Evolutionary conservation across 805 yeast genomes (phyloP), one percentile per base, ranked within the genome.

Genomic region (Metschnikowia kofuensis): DNA sequence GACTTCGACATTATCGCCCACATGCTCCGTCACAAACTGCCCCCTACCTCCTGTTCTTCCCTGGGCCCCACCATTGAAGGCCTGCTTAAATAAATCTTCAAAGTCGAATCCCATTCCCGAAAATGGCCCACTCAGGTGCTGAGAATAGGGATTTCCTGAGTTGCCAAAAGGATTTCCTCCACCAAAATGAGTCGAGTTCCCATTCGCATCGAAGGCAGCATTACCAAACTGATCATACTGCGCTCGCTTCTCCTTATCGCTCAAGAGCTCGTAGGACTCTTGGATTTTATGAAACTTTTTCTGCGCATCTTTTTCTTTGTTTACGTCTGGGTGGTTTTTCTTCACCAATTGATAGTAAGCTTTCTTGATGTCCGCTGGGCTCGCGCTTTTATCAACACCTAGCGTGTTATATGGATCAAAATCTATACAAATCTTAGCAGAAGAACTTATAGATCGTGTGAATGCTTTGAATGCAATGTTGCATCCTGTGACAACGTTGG

Each of bases 141-240:
- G 66, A 4, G 67, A 69, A 50, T 65, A 68, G 35, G 77, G 78
- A 47, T 69, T 70, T 13, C 76, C 77, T 12, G 76, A 72, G 6
- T 51, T 49, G 7, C 79, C 82, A 50, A 58, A 66, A 12, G 69
- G 69, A 50, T 65, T 62, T 12, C 63, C 64, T 10, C 71, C 72
- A 12, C 70, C 75, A 38, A 67, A 75, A 5, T 76, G 80, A 41
- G 74, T 78, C n/a, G 75, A 68, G 44, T 73, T 74, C 7, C 80
- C 85, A 53, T 75, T 77, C 15, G 77, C 74, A 55, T 82, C 89
- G 63, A 89, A 89, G 0, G 94, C 96, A 10, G 90, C 78, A 0
- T 96, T 76, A 1, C 99, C 99, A 68, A 79, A 91, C 61, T 87
- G 95, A 64, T 94, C 99, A 60, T 83, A 94, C 63, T 94, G 96